Conservation (phyloP, 768 basidiomycete genomes). For the Austroboletus eburneus region DNA sequence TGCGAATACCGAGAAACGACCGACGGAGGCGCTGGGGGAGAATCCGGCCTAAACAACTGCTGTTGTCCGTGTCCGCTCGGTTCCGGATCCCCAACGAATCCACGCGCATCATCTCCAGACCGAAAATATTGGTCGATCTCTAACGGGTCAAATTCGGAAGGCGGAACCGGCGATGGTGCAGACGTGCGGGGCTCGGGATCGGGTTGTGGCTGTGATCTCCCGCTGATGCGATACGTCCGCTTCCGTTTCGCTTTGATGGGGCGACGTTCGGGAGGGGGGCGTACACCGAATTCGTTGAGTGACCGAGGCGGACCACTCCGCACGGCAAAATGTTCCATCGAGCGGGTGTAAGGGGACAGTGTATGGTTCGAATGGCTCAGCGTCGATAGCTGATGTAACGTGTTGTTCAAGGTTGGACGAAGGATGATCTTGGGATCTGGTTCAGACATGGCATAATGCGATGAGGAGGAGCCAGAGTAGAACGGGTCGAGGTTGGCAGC, state of each 20-base stretch:
- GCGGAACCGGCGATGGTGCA: constrained; percentile 34
- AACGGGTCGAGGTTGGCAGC: constrained; percentile 29
- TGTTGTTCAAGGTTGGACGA: constrained; percentile 63
- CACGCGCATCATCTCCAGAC: constrained; percentile 22
- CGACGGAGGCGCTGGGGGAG: background rate
- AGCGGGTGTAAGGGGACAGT: constrained; percentile 87
- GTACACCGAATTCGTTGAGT: constrained; percentile 32
- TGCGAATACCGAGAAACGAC: constrained; percentile 1
- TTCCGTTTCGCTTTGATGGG: constrained; percentile 74
- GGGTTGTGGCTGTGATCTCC: constrained; percentile 8
- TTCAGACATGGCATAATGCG: constrained; percentile 32
- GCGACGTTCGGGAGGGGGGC: constrained; percentile 40
- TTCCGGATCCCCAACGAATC: background rate
- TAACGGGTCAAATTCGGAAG: constrained; percentile 60
- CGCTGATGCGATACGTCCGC: constrained; percentile 62
- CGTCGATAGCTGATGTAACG: constrained; percentile 81
- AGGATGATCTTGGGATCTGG: constrained; percentile 56
- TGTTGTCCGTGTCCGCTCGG: background rate
- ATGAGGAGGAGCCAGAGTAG: constrained; percentile 33
- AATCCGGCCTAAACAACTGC: background rate
- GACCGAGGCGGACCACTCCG: constrained; percentile 74
- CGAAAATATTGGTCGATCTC: constrained; percentile 79
- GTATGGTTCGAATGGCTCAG: constrained; percentile 91
- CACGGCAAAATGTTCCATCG: constrained; percentile 88
- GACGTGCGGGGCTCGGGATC: constrained; percentile 14